Evolutionary conservation across 2,329 filamentous ascomycete species (phyloP).

Genomic region (Aspergillus quadricinctus): DNA sequence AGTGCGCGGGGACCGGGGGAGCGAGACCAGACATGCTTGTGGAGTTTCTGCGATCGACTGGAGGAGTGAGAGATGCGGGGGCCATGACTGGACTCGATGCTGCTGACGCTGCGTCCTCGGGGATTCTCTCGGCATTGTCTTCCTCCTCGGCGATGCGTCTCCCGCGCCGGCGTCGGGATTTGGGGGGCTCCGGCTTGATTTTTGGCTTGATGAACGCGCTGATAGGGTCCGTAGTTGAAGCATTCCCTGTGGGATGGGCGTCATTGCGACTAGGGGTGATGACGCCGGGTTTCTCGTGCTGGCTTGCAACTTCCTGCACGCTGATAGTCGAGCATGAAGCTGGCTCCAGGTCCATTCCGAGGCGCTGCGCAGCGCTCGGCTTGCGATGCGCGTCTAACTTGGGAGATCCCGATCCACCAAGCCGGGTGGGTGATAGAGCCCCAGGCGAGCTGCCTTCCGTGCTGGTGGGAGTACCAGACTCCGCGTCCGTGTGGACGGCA

Average conservation of each 20-base stretch:
- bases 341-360: constrained; percentile 68
- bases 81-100: constrained; percentile 9
- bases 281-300: constrained; percentile 76
- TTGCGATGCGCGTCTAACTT: constrained; percentile 22
- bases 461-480: constrained; percentile 22
- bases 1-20: constrained; percentile 18
- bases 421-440: constrained; percentile 41
- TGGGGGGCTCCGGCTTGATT: constrained; percentile 40
- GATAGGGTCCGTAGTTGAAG: constrained; percentile 15
- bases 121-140: constrained; percentile 25
- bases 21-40: constrained; percentile 19
- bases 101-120: constrained; percentile 20
- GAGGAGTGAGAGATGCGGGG: constrained; percentile 1
- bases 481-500: constrained; percentile 8
- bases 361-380: constrained; percentile 23
- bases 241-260: constrained; percentile 15
- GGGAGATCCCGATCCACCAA: constrained; percentile 27
- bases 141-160: constrained; percentile 31
- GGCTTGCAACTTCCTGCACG: constrained; percentile 71
- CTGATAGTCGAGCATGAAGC: constrained; percentile 70
- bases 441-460: constrained; percentile 39
- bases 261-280: constrained; percentile 68
- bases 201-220: constrained; percentile 21
- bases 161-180: constrained; percentile 41
- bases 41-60: constrained; percentile 20